Evolutionary conservation across 305 asterid species (phyloP).

Genomic region (Nicotiana rustica): DNA sequence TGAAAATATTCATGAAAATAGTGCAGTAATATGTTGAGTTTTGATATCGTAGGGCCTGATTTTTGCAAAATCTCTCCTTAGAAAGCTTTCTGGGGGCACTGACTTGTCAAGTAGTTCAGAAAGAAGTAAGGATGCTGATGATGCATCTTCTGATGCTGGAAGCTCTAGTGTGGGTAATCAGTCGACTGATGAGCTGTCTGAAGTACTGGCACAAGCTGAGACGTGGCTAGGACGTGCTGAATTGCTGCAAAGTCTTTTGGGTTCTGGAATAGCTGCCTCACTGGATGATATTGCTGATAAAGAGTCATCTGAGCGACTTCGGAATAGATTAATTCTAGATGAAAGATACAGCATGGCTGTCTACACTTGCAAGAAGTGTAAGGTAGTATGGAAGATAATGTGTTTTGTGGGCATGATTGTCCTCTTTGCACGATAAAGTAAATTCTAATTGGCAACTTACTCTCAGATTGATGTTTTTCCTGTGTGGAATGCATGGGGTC

Average conservation of each 20-base stretch:
- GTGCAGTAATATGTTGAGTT: conserved; percentile 37
- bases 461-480: conserved; percentile 90
- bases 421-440: conserved; percentile 33
- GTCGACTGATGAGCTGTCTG: conserved; percentile 88
- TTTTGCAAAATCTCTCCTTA: conserved; percentile 88
- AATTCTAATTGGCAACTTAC: conserved; percentile 38
- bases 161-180: conserved; percentile 94
- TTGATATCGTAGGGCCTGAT: conserved; percentile 70
- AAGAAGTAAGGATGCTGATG: conserved; percentile 81
- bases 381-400: conserved; percentile 55
- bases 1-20: conserved; percentile 21
- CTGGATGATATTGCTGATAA: conserved; percentile 97
- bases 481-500: conserved; percentile 99
- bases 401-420: conserved; percentile 24
- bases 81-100: conserved; percentile 79
- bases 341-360: conserved; percentile 99
- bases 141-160: conserved; percentile 93
- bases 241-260: conserved; percentile 94
- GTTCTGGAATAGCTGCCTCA: conserved; percentile 97
- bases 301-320: conserved; percentile 88
- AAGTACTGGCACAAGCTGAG: conserved; percentile 82
- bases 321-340: conserved; percentile 89
- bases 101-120: conserved; percentile 83
- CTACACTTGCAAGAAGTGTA: conserved; percentile 97
- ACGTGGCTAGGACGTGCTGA: conserved; percentile 96